These are phyloP conservation scores for Cystobasidium ongulense DNA, from an alignment of 768 basidiomycete genomes.

Conservation along the genomic window DNA sequence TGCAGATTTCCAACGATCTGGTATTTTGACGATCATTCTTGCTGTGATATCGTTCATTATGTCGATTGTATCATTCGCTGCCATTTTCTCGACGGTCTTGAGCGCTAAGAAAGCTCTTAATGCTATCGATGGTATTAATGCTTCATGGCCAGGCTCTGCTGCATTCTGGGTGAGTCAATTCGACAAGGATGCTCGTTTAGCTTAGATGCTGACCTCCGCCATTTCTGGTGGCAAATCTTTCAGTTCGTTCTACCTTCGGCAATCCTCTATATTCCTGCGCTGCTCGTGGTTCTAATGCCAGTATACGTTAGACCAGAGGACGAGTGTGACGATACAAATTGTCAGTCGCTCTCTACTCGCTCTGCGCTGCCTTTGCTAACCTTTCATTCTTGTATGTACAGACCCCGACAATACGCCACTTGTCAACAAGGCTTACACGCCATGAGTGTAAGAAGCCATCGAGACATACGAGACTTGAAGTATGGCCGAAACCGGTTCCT, in stretches of 20 bases:
- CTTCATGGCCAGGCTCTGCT: constrained; percentile 1
- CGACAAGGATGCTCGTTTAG: not conserved
- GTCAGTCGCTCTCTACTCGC: too few relatives aligned
- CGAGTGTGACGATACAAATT: not conserved
- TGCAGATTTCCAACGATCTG: constrained; percentile 11
- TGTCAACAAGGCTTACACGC: not conserved
- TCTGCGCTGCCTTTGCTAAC: too few relatives aligned
- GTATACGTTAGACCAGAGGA: constrained; percentile 8
- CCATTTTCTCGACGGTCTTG: not conserved
- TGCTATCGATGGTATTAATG: constrained; percentile 1
- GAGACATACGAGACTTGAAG: too few relatives aligned
- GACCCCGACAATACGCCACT: not conserved
- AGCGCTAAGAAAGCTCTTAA: not conserved
- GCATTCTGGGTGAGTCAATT: constrained; percentile 11
- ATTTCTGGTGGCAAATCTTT: not conserved
- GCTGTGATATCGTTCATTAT: constrained; percentile 1
- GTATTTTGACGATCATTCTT: constrained; percentile 10
- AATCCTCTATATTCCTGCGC: constrained; percentile 25
- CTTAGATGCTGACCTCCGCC: not conserved
- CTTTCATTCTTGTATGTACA: too few relatives aligned
- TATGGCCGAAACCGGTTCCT: too few relatives aligned
- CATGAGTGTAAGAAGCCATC: too few relatives aligned
- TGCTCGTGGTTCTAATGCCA: constrained; percentile 12
- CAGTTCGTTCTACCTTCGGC: constrained; percentile 29
- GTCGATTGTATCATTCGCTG: not conserved